Conservation (phyloP, 1,284 basidiomycete genomes). For the Mycena citricolor region DNA sequence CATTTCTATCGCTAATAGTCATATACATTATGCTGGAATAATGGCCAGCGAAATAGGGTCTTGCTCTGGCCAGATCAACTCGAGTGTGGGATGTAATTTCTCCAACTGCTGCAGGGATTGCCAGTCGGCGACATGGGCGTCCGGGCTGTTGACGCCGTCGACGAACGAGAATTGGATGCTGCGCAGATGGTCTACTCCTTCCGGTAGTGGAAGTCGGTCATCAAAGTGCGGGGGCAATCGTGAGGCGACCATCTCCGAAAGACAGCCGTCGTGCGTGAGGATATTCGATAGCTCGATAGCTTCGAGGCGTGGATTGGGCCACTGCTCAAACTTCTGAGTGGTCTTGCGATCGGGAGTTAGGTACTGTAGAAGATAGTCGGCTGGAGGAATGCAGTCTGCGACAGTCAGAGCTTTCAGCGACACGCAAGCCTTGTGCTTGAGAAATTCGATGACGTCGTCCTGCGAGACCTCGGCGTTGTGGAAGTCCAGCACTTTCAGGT, state of each 20-base stretch:
- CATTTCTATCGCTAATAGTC: no score
- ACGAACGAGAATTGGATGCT: slow-evolving; percentile 8
- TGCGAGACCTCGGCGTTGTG: slow-evolving; percentile 3
- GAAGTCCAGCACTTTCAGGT: background rate
- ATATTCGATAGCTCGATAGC: slow-evolving; percentile 1
- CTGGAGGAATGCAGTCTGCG: background rate
- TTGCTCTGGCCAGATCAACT: slow-evolving; percentile 2
- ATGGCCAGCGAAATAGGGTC: no score
- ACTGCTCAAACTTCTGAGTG: slow-evolving; percentile 1
- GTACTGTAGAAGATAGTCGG: slow-evolving; percentile 1
- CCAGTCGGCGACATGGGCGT: slow-evolving; percentile 1
- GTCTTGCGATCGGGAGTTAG: no score
- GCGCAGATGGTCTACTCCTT: slow-evolving; percentile 1
- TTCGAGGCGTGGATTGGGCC: slow-evolving; percentile 5
- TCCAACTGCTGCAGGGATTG: background rate
- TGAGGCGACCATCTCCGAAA: slow-evolving; percentile 8
- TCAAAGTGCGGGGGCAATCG: no score
- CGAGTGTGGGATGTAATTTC: background rate
- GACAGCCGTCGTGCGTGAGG: slow-evolving; percentile 1
- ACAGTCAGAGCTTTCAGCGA: background rate
- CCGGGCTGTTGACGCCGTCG: background rate
- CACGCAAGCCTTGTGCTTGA: slow-evolving; percentile 6
- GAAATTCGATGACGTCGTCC: slow-evolving; percentile 5
- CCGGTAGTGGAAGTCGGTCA: no score
- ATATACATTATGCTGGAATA: no score